These are phyloP conservation scores for Austroboletus novae-zelandiae DNA, from an alignment of 1,284 basidiomycete genomes.

Conservation along the genomic window DNA sequence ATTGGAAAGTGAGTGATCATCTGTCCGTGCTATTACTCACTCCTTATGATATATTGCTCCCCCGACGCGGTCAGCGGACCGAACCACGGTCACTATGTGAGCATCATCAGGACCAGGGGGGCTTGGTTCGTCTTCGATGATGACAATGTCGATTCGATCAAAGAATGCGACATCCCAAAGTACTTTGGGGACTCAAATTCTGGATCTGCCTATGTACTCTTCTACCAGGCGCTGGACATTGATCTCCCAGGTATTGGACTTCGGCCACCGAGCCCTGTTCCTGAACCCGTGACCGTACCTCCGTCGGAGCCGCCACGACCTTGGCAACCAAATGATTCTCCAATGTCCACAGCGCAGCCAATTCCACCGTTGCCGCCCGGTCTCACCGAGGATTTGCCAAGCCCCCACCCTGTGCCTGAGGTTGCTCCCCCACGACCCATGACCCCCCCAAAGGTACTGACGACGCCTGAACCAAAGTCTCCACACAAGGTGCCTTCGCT, in stretches of 20 bases:
- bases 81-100: slow-evolving; percentile 96
- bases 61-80: slow-evolving; percentile 65
- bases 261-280: slow-evolving; percentile 30
- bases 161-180: slow-evolving; percentile 86
- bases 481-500: slow-evolving; percentile 27
- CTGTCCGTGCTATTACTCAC: slow-evolving; percentile 2
- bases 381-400: slow-evolving; percentile 38
- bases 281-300: slow-evolving; percentile 17
- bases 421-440: slow-evolving; percentile 23
- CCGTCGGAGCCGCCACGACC: slow-evolving; percentile 13
- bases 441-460: slow-evolving; percentile 18
- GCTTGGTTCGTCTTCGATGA: slow-evolving; percentile 96
- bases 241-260: slow-evolving; percentile 71
- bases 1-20: slow-evolving; percentile 82
- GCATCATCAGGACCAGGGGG: slow-evolving; percentile 85
- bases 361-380: slow-evolving; percentile 50
- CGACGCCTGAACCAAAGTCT: slow-evolving; percentile 21
- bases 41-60: slow-evolving; percentile 14
- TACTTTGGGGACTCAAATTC: slow-evolving; percentile 92
- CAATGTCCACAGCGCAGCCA: slow-evolving; percentile 26
- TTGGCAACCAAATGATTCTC: slow-evolving; percentile 22
- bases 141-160: slow-evolving; percentile 84
- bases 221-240: slow-evolving; percentile 93
- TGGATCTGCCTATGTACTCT: slow-evolving; percentile 94
- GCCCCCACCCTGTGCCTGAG: slow-evolving; percentile 35